Conservation (phyloP, 768 basidiomycete species). For the Cyclocybe cylindracea region DNA sequence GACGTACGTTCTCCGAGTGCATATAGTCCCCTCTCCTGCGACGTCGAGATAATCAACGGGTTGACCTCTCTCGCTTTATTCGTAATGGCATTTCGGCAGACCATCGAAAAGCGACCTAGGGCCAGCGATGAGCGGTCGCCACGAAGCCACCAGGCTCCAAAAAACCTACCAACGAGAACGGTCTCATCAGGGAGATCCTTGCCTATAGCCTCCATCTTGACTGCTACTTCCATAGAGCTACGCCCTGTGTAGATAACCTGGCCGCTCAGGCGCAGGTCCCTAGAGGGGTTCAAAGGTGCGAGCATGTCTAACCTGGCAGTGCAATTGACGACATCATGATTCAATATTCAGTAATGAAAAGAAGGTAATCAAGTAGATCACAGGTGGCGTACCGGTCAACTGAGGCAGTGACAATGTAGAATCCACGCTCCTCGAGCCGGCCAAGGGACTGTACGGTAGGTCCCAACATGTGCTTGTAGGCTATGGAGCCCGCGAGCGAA, state of each 20-base stretch:
- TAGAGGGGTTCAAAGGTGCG: constrained; percentile 52
- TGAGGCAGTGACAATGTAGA: constrained; percentile 83
- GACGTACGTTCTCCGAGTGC: constrained; percentile 67
- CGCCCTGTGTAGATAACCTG: constrained; percentile 79
- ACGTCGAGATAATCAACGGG: constrained; percentile 54
- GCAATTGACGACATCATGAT: background rate
- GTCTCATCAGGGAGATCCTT: constrained; percentile 53
- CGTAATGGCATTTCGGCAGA: constrained; percentile 72
- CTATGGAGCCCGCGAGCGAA: constrained; percentile 81
- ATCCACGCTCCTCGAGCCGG: constrained; percentile 59
- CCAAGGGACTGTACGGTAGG: constrained; percentile 57
- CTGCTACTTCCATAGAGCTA: constrained; percentile 84
- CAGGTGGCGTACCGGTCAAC: constrained; percentile 60
- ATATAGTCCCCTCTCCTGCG: constrained; percentile 64
- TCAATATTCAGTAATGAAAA: no score
- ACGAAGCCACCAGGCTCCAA: background rate
- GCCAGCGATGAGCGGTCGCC: background rate
- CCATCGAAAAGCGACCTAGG: constrained; percentile 90
- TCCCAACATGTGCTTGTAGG: constrained; percentile 82
- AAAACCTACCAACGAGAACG: constrained; percentile 58
- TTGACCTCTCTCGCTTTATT: constrained; percentile 67
- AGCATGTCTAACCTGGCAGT: constrained; percentile 66
- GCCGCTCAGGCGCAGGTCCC: constrained; percentile 74
- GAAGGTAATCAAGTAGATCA: no score
- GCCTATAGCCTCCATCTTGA: constrained; percentile 75